Base-by-base conservation (phyloP, 371 early-diverging fungal genomes). In the Mortierella sp. region DNA sequence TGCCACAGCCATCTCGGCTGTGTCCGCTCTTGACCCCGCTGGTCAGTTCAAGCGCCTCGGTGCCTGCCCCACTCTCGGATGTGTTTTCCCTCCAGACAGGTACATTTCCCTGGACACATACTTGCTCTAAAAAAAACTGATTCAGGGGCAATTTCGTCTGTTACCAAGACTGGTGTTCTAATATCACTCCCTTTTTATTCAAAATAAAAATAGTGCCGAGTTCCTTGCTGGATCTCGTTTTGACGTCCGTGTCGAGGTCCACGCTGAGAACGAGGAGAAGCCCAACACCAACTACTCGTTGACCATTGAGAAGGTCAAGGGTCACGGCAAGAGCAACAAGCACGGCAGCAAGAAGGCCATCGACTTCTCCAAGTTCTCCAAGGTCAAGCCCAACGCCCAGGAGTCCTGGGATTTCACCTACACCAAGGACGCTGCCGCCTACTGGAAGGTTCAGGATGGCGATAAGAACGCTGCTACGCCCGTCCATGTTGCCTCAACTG, bases 201-300 rank as follows among this genome's bases (percentile, higher is more conserved):
- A 28, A n/a, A 7, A 6, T 6, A 21, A 6, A 14, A 19, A 44
- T 31, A 86, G 88, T 15, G 81, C 85, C 8, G 81, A 84, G 63
- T 86, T 88, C 58, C 57, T 88, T 17, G 82, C 86, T 47, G 88
- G 86, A 43, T 57, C 85, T 17, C 79, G 75, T 57, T 88, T 88
- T 64, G 88, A 88, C 47, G 75, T 86, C 39, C 79, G 88, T 31
- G 86, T 88, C 21, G 88, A 88, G 71, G 64, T 86, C 41, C 88
- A 88, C 56, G 84, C 84, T 30, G 86, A 88, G 64, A 75, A 82
- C 46, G 68, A 71, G 41, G 75, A 68, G 43, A 79, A 72, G 37
- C 72, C 79, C 56, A 80, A 82, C 46, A 66, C 83, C 64, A 37
- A 78, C 1, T 85, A 85, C 72, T 78, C 79, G 47, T 82, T 85